Conservation (phyloP, 495 filamentous ascomycete species). For the Lasiosphaeria hispida region DNA sequence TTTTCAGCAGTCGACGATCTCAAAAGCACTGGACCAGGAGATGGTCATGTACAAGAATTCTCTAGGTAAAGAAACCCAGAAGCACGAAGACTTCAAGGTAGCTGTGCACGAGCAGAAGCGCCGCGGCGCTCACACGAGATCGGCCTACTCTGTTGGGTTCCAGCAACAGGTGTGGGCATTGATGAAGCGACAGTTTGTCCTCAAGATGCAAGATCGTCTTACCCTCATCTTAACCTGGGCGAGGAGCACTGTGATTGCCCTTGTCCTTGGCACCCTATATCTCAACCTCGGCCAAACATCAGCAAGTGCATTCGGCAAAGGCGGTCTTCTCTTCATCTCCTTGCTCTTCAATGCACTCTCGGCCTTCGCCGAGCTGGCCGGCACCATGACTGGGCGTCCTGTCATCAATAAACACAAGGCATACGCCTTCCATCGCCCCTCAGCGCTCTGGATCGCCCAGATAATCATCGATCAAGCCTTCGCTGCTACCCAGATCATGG, state of each 20-base stretch:
- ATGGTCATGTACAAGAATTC: constrained; percentile 64
- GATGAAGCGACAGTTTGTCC: constrained; percentile 76
- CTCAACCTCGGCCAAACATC: constrained; percentile 64
- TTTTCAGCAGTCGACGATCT: constrained; percentile 62
- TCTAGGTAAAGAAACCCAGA: constrained; percentile 59
- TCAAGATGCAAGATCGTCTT: constrained; percentile 84
- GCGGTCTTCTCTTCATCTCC: constrained; percentile 72
- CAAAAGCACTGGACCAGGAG: constrained; percentile 56
- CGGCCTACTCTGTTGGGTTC: constrained; percentile 79
- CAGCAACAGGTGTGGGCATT: constrained; percentile 77
- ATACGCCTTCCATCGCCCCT: constrained; percentile 76
- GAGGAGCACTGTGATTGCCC: constrained; percentile 70
- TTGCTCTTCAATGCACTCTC: constrained; percentile 80
- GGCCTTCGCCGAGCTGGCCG: constrained; percentile 69
- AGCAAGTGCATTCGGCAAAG: constrained; percentile 71
- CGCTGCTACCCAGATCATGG: constrained; percentile 60
- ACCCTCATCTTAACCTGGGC: constrained; percentile 72
- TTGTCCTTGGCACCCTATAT: constrained; percentile 77
- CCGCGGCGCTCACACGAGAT: constrained; percentile 60
- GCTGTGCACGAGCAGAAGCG: constrained; percentile 77
- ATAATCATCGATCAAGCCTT: constrained; percentile 77
- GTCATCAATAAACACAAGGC: constrained; percentile 78
- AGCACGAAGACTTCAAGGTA: constrained; percentile 71
- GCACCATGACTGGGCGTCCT: constrained; percentile 68
- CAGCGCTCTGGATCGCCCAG: constrained; percentile 75